Percentiles rank a stretch among this genome's conserved stretches.
phyloP scores from a whole-genome alignment of 257 asterid species.

The Avicennia marina region DNA sequence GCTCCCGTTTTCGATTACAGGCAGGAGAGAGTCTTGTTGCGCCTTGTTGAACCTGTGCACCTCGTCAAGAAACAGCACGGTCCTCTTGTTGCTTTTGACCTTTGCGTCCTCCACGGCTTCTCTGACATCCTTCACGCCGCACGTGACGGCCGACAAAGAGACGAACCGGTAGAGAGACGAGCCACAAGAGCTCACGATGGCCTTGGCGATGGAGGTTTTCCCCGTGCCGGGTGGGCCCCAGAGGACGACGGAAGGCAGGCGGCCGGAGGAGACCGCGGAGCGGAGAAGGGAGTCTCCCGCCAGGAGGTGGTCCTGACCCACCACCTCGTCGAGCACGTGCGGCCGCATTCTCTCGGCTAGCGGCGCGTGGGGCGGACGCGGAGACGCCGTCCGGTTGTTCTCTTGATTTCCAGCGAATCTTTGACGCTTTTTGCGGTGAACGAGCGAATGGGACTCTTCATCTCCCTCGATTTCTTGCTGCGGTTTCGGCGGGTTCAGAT shows the following conservation, averaged over 20 bases:
- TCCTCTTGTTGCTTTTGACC: conserved; percentile 29
- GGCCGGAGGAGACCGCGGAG: conserved; percentile 43
- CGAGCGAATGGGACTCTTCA: conserved; percentile 5
- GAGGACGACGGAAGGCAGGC: conserved; percentile 64
- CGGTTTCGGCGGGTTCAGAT: conserved; percentile 1
- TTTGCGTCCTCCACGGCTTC: conserved; percentile 68
- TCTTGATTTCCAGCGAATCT: conserved; percentile 14
- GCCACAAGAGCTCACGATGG: conserved; percentile 43
- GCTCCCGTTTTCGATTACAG: conserved; percentile 86
- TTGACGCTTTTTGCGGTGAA: conserved; percentile 36
- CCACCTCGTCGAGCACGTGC: conserved; percentile 57
- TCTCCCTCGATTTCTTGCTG: conserved; percentile 10
- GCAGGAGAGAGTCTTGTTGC: conserved; percentile 80
- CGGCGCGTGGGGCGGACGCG: conserved; percentile 42
- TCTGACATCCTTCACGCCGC: conserved; percentile 84
- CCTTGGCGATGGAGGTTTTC: conserved; percentile 77
- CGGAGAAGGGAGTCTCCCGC: conserved; percentile 45
- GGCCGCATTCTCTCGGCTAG: conserved; percentile 83
- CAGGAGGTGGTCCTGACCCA: conserved; percentile 82
- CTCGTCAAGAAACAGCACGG: conserved; percentile 74
- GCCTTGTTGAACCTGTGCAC: conserved; percentile 93
- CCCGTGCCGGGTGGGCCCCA: conserved; percentile 98
- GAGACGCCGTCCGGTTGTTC: background rate
- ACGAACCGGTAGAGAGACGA: conserved; percentile 38
- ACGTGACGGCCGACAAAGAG: conserved; percentile 69